A percentile compares a stretch with the other conserved stretches of the same genome.
phyloP scores from a whole-genome alignment of 208 protist species.

The Phytomonas serpens region DNA sequence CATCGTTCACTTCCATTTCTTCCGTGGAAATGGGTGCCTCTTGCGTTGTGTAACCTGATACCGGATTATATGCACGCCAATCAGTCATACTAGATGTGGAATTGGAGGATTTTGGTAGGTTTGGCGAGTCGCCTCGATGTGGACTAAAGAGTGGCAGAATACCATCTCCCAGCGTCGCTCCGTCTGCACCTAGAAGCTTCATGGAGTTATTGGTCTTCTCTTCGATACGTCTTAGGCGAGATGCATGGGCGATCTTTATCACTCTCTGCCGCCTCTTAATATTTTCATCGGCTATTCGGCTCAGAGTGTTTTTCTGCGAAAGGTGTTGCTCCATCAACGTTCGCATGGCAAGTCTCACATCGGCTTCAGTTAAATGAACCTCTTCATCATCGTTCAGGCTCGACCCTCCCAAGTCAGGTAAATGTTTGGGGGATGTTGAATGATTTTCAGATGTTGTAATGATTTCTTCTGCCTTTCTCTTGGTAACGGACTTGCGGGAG shows the following conservation, averaged over 20 bases:
- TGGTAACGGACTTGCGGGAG: neutral
- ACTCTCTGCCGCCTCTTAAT: slow-evolving; percentile 28
- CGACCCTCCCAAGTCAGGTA: neutral
- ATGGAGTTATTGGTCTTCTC: slow-evolving; percentile 59
- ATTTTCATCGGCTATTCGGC: slow-evolving; percentile 22
- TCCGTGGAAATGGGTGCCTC: slow-evolving; percentile 6
- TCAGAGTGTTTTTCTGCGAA: slow-evolving; percentile 17
- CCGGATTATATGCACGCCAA: slow-evolving; percentile 25
- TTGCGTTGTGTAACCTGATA: slow-evolving; percentile 18
- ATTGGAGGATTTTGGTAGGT: neutral
- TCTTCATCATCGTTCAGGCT: slow-evolving; percentile 17
- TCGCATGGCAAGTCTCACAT: slow-evolving; percentile 70
- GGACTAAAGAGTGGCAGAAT: slow-evolving; percentile 39
- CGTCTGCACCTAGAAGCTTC: slow-evolving; percentile 35
- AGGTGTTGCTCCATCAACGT: slow-evolving; percentile 62
- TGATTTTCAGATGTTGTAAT: neutral
- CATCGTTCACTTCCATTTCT: slow-evolving; percentile 8
- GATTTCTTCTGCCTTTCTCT: neutral
- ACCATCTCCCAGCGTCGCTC: slow-evolving; percentile 42
- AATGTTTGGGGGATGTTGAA: neutral
- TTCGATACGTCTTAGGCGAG: slow-evolving; percentile 39
- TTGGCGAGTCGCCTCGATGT: neutral
- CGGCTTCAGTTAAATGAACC: slow-evolving; percentile 37
- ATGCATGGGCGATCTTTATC: slow-evolving; percentile 23
- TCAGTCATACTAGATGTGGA: neutral